A percentile compares a stretch with the other conserved stretches of the same genome.
phyloP scores from a whole-genome alignment of 352 stramenopile species.

The Plasmopara muralis region DNA sequence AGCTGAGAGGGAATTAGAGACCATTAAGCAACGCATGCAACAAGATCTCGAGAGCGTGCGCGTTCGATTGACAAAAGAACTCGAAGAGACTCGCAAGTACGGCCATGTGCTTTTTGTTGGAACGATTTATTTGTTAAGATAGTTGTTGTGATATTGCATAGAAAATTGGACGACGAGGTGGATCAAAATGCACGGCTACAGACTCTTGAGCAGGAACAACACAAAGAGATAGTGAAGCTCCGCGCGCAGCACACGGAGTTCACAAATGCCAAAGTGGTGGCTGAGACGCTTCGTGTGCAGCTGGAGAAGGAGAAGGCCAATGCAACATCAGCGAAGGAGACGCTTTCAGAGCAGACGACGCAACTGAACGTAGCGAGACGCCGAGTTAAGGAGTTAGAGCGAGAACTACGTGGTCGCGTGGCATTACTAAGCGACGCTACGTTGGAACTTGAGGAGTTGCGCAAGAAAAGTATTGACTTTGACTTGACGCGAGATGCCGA shows the following conservation, averaged over 20 bases:
- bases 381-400: constrained; percentile 68
- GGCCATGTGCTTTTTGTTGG: constrained; percentile 4
- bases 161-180: constrained; percentile 67
- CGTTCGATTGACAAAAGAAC: constrained; percentile 50
- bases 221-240: constrained; percentile 70
- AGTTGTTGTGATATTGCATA: constrained; percentile 13
- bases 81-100: constrained; percentile 74
- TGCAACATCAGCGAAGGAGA: constrained; percentile 67
- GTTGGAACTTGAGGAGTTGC: constrained; percentile 61
- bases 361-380: constrained; percentile 55
- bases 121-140: background rate
- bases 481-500: constrained; percentile 63
- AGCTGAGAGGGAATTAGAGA: constrained; percentile 71
- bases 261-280: constrained; percentile 46
- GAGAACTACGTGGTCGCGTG: constrained; percentile 44
- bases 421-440: constrained; percentile 47
- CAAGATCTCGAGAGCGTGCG: constrained; percentile 61
- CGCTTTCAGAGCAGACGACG: constrained; percentile 59
- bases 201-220: constrained; percentile 72
- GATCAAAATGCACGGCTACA: constrained; percentile 68
- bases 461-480: constrained; percentile 69
- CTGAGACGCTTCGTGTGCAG: constrained; percentile 44
- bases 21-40: constrained; percentile 75
- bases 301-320: constrained; percentile 55
- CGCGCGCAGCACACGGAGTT: constrained; percentile 65